Evolutionary conservation across 2,329 filamentous ascomycete species (phyloP).

Genomic region (Monosporascus sp.): DNA sequence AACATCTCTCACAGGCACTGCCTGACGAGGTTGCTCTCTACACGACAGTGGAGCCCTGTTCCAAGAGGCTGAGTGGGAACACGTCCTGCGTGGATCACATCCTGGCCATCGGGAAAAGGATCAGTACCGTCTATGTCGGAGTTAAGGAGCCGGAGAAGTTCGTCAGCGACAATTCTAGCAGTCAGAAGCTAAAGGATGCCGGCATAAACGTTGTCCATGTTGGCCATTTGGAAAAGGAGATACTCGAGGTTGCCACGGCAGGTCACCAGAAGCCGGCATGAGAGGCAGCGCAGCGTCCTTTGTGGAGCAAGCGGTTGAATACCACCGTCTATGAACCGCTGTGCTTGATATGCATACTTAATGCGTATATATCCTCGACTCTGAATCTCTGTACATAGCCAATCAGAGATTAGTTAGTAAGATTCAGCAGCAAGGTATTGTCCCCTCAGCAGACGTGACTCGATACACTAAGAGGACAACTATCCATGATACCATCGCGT

Average conservation of each 20-base stretch:
- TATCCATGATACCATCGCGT: no score
- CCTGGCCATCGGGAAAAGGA: constrained; percentile 53
- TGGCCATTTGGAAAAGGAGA: constrained; percentile 71
- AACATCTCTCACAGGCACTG: constrained; percentile 46
- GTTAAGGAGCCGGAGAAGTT: constrained; percentile 89
- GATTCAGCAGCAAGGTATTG: no score
- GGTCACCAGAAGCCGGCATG: constrained; percentile 54
- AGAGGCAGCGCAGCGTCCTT: neutral
- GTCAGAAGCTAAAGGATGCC: constrained; percentile 61
- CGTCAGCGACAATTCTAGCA: constrained; percentile 75
- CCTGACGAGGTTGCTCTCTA: constrained; percentile 63
- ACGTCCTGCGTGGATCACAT: constrained; percentile 76
- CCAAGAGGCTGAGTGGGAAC: constrained; percentile 68
- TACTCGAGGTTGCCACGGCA: constrained; percentile 74
- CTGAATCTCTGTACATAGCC: no score
- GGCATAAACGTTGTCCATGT: constrained; percentile 73
- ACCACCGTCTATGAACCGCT: no score
- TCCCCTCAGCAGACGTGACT: no score
- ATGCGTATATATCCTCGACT: no score
- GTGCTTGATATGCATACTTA: no score
- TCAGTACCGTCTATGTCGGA: constrained; percentile 79
- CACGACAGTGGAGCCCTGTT: constrained; percentile 90
- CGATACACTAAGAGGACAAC: no score
- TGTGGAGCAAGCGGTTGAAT: neutral
- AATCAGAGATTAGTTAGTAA: no score